phyloP scores from a whole-genome alignment of 2,329 filamentous ascomycete genomes.

The Graphilbum fragrans region DNA sequence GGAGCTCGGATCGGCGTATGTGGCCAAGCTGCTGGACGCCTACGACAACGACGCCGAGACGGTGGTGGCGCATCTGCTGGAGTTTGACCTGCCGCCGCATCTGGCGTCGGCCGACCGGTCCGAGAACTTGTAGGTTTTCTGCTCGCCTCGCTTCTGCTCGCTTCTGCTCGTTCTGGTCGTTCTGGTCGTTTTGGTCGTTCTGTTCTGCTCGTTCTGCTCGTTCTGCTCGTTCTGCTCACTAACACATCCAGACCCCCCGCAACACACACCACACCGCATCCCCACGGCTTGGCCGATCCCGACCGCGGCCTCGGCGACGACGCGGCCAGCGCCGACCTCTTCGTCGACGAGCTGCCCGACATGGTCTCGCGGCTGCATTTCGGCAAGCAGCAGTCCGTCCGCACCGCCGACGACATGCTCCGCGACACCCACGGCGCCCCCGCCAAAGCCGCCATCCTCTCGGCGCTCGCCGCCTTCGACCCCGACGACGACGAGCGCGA shows the following conservation, averaged over 20 bases:
- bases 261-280: conserved; percentile 10
- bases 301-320: background rate
- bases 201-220: no score
- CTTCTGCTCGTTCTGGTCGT: no score
- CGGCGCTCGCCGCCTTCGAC: conserved; percentile 80
- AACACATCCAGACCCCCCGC: no score
- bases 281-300: background rate
- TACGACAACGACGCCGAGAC: conserved; percentile 68
- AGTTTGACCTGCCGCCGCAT: conserved; percentile 60
- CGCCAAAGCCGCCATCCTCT: conserved; percentile 76
- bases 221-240: no score
- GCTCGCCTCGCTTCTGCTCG: no score
- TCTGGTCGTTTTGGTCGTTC: no score
- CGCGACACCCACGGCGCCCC: conserved; percentile 51
- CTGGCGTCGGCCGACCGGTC: conserved; percentile 51
- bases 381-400: conserved; percentile 53
- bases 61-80: conserved; percentile 70
- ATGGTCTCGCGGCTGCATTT: conserved; percentile 61
- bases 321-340: background rate
- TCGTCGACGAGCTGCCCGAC: conserved; percentile 55
- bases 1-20: conserved; percentile 70
- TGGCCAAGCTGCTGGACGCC: conserved; percentile 66
- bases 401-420: conserved; percentile 62
- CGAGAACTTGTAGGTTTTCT: conserved; percentile 45
- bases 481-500: conserved; percentile 93